Conservation (phyloP, 805 yeast genomes). For the Yueomyces sp. region DNA sequence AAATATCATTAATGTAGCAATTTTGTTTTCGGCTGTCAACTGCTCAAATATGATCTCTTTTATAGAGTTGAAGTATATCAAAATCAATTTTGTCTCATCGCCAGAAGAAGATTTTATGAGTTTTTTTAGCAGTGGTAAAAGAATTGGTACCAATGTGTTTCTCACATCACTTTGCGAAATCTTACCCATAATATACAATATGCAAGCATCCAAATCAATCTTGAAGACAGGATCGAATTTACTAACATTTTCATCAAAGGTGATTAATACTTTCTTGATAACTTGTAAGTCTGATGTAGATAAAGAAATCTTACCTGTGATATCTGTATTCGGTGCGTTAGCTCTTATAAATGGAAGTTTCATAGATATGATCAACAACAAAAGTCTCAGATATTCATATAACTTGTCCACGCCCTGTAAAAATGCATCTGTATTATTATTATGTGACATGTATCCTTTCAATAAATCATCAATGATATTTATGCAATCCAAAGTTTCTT, state of each 20-base stretch:
- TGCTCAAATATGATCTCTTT: conserved; percentile 11
- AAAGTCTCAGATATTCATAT: conserved; percentile 66
- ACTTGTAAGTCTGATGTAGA: conserved; percentile 26
- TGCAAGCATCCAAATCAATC: conserved; percentile 57
- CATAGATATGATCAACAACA: conserved; percentile 46
- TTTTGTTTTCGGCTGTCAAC: conserved; percentile 22
- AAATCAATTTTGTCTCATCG: conserved; percentile 18
- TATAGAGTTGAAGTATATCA: conserved; percentile 27
- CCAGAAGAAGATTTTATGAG: conserved; percentile 21
- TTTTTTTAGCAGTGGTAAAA: conserved; percentile 38
- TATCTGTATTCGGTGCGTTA: conserved; percentile 16
- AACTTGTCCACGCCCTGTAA: conserved; percentile 57
- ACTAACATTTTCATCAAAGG: conserved; percentile 48
- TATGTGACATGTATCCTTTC: conserved; percentile 23
- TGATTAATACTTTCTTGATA: conserved; percentile 35
- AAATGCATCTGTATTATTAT: conserved; percentile 28
- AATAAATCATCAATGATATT: conserved; percentile 50
- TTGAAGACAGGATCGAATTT: conserved; percentile 56
- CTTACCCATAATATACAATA: conserved; percentile 48
- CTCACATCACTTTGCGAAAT: conserved; percentile 33
- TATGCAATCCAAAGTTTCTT: conserved; percentile 35
- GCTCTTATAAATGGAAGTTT: conserved; percentile 47
- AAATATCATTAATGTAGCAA: conserved; percentile 32
- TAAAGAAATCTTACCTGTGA: background rate
- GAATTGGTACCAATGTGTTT: conserved; percentile 34